Percentiles rank a stretch among this genome's conserved stretches.
Conservation (phyloP, 176 grass and related monocot genomes). For the Pharus latifolius region DNA sequence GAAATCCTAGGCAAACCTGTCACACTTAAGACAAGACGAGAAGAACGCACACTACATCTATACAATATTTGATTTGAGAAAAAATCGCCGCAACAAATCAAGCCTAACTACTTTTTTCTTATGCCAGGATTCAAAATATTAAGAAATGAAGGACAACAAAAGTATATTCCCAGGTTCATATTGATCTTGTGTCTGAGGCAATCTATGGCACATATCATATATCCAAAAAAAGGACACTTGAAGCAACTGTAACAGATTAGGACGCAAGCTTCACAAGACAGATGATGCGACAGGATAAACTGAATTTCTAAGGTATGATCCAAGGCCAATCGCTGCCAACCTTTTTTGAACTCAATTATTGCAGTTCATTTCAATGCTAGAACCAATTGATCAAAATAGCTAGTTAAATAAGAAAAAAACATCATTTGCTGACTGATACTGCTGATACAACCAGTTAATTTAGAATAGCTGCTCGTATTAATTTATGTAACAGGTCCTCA, state of each 20-base stretch:
- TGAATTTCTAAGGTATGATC: background rate
- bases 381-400: background rate
- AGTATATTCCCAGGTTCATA: background rate
- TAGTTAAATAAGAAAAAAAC: background rate
- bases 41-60: background rate
- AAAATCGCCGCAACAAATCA: background rate
- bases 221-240: background rate
- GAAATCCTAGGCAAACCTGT: background rate
- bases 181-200: background rate
- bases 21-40: too few species aligned
- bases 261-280: background rate
- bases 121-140: background rate
- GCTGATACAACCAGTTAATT: background rate
- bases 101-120: background rate
- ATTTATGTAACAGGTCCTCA: background rate
- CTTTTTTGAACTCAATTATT: background rate
- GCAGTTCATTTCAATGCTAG: background rate
- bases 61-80: background rate
- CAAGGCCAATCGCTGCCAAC: background rate
- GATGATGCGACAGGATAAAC: background rate
- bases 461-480: background rate
- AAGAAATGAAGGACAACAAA: background rate
- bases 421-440: background rate
- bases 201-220: background rate
- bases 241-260: background rate